Evolutionary conservation across 768 basidiomycete species (phyloP), one percentile per base, ranked within the genome.

Genomic region (Tephrocybe sp.): DNA sequence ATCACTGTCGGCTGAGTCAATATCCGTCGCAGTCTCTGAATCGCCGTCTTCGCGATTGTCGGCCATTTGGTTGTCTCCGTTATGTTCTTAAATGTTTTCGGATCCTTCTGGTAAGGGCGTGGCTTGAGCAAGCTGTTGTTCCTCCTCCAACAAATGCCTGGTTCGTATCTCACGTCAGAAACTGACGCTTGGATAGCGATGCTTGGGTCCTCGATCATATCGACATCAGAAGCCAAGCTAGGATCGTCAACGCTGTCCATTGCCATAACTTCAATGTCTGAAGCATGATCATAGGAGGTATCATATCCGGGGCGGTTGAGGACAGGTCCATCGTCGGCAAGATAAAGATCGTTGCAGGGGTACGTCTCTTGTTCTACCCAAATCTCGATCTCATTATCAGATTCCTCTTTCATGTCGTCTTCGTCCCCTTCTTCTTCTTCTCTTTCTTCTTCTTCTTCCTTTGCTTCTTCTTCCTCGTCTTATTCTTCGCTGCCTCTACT

Each of bases 261-360:
- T 5, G 4, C 26, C 38, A 39, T 45, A 6, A 19, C 19, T 9
- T 46, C 50, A 26, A 20, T 20, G 43, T 50, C 49, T 1, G 49
- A 50, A 12, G 30, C 30, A 23, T 20, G 4, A 20, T 51, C 50
- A 26, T 51, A 42, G 1, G 31, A 39, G 39, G 46, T 54, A 14
- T 54, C 53, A 17, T 54, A 54, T 12, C 53, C 53, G 16, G 48
- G 48, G 33, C 30, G 30, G n/a, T 8, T 22, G 31, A 52, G 43
- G 12, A 49, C 32, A 1, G 53, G 53, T 17, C 48, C 53, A 19
- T 49, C 53, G 16, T 49, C 48, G 36, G 40, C 32, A 16, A 35
- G 26, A 26, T 26, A 26, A 47, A 2, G 45, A 33, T 12, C 13
- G n/a, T 17, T 20, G 20, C 4, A 45, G 50, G 16, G 14, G 4